Percentiles rank a stretch among this genome's conserved stretches.
phyloP scores from a whole-genome alignment of 768 basidiomycete genomes.

The Suillus decipiens region DNA sequence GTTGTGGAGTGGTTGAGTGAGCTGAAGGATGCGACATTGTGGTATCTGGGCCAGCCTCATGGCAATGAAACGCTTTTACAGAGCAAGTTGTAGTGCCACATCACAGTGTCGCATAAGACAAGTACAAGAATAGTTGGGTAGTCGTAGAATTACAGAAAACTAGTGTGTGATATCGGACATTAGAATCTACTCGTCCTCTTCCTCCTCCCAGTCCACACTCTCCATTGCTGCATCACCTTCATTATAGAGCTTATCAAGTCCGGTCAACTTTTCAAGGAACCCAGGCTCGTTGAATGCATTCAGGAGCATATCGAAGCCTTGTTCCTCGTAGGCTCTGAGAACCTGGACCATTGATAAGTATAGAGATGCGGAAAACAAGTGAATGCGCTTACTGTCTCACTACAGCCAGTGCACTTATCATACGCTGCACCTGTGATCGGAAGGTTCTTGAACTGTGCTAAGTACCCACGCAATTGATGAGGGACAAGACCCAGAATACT shows the following conservation, averaged over 20 bases:
- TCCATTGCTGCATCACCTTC: slow-evolving; percentile 76
- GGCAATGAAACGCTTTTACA: neutral
- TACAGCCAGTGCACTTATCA: slow-evolving; percentile 88
- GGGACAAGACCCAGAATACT: slow-evolving; percentile 86
- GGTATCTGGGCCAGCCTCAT: slow-evolving; percentile 24
- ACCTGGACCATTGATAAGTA: slow-evolving; percentile 47
- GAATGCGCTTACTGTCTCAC: slow-evolving; percentile 57
- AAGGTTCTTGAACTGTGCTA: slow-evolving; percentile 84
- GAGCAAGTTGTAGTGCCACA: neutral
- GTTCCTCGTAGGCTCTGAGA: slow-evolving; percentile 74
- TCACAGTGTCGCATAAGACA: neutral
- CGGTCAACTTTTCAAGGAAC: slow-evolving; percentile 74
- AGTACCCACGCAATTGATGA: slow-evolving; percentile 90
- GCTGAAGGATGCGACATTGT: slow-evolving; percentile 32
- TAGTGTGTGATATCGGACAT: neutral
- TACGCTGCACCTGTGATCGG: slow-evolving; percentile 87
- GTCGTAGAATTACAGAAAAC: slow-evolving; percentile 9
- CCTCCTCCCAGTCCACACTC: slow-evolving; percentile 71
- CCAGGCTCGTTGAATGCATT: slow-evolving; percentile 81
- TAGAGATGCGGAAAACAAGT: neutral
- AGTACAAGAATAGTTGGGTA: neutral
- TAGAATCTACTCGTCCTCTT: slow-evolving; percentile 37
- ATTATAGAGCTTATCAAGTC: slow-evolving; percentile 72
- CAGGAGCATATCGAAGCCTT: slow-evolving; percentile 79
- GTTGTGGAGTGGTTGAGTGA: slow-evolving; percentile 48